Evolutionary conservation across 768 basidiomycete species (phyloP), one percentile per base, ranked within the genome.

Genomic region (Podaxis rugospora): DNA sequence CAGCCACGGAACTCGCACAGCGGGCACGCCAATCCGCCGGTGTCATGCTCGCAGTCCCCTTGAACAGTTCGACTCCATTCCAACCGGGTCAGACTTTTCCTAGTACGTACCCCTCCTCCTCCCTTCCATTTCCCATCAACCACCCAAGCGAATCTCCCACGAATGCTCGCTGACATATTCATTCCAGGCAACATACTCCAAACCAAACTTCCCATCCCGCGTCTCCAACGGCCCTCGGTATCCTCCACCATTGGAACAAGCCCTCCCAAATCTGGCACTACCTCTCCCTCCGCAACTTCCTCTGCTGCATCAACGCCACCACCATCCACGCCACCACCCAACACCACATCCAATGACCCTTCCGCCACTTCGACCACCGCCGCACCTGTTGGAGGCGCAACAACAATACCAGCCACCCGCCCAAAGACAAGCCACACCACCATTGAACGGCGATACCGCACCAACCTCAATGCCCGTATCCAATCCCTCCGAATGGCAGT

Each of bases 341-440:
- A 14, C 7, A 16, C 40, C 40, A 18, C 18, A 49, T 27, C 47
- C 23, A 49, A 49, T 13, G 23, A 49, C 39, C n/a, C n/a, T 23
- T 11, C 18, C 2, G 13, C n/a, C 47, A 49, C 5, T 14, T 21
- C 46, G 0, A 49, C 21, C 6, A 7, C 11, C 1, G 23, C 47
- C 4, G 7, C n/a, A 2, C 18, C 21, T 7, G n/a, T 25, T 6
- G 27, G 5, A 6, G 5, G 27, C 23, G 7, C 47, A 49, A 2
- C 47, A 37, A 62, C 58, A 16, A 32, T 60, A 28, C 57, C 59
- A 23, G 61, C 69, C 46, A 62, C 66, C 18, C 47, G 88, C 1
- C 84, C 88, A n/a, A 94, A 93, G 75, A 93, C 92, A 0, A 89
- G 88, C 66, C 92, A 94, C 69, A 94, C 92, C 3, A 93, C 92